Evolutionary conservation across 768 basidiomycete species (phyloP).

Genomic region (Coprinopsis cinerea): DNA sequence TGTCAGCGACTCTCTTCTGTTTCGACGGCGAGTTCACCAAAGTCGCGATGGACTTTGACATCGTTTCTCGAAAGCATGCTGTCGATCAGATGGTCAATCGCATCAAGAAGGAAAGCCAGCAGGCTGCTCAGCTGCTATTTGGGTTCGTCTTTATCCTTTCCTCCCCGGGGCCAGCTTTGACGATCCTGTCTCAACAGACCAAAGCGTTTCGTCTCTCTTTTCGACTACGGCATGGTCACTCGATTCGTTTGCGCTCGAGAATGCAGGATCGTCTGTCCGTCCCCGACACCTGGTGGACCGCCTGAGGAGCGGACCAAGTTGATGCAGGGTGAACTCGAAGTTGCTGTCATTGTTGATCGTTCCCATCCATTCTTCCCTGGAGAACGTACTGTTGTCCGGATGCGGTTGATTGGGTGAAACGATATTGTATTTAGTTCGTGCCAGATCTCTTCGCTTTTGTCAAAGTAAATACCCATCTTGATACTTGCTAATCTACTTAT

Average conservation of each 20-base stretch:
- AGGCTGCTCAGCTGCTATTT: slow-evolving; percentile 31
- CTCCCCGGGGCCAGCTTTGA: background rate
- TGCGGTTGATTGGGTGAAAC: slow-evolving; percentile 42
- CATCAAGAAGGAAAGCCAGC: slow-evolving; percentile 29
- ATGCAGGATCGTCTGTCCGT: slow-evolving; percentile 15
- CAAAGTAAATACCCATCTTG: no score
- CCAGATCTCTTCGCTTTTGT: no score
- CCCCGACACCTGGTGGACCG: background rate
- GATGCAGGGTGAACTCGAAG: slow-evolving; percentile 53
- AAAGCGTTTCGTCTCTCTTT: slow-evolving; percentile 24
- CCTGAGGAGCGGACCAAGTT: slow-evolving; percentile 10
- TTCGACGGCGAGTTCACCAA: slow-evolving; percentile 49
- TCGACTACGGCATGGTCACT: slow-evolving; percentile 28
- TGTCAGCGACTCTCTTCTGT: slow-evolving; percentile 25
- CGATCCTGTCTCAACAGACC: slow-evolving; percentile 16
- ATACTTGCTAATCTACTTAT: no score
- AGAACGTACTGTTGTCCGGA: slow-evolving; percentile 46
- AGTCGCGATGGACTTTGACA: slow-evolving; percentile 35
- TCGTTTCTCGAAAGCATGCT: slow-evolving; percentile 25
- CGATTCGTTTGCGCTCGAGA: slow-evolving; percentile 31
- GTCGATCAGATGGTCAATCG: slow-evolving; percentile 23
- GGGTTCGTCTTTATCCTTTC: slow-evolving; percentile 17
- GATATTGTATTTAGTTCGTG: background rate
- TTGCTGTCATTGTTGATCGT: slow-evolving; percentile 45
- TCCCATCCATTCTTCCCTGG: slow-evolving; percentile 51